Evolutionary conservation across 495 filamentous ascomycete species (phyloP), one percentile per base, ranked within the genome.

Genomic region (Ascodesmis nigricans): DNA sequence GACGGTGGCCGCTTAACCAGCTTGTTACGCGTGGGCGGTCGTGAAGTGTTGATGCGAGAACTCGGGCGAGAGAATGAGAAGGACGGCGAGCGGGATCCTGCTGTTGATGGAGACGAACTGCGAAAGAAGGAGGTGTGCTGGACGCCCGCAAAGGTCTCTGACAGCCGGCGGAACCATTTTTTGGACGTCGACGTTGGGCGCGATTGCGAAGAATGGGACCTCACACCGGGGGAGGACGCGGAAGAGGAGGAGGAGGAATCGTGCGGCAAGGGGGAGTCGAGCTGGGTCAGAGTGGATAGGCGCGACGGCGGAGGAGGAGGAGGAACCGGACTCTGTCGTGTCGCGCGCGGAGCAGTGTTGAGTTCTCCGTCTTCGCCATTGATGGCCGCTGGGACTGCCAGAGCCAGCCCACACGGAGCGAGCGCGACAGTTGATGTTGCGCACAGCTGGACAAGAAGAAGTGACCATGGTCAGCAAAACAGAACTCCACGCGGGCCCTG

Each of bases 1-100:
- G 82, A 77, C 8, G 70, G 62, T 28, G 70, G 61, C 36, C 84
- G 71, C 57, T 93, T 95, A 20, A 93, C 73, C 16, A 93, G 59
- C 56, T 90, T 93, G 55, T 92, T 93, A 10, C 48, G 40, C 21
- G 47, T 52, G 9, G 43, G 43, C 25, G 47, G 47, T 31, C 47
- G 48, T 19, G 47, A n/a, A n/a, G n/a, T n/a, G n/a, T n/a, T n/a
- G n/a, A n/a, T n/a, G n/a, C n/a, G n/a, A n/a, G n/a, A 47, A 32
- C 33, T 47, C 11, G 46, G 29, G 11, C 39, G 46, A 9, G 40
- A 40, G 16, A 35, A 36, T 13, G 48, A 36, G 20, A 33, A 31
- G 17, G 48, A 51, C 14, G 36, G 38, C 13, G 43, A 42, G 8
- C 40, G 50, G 13, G 48, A 50, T n/a, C 36, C 33, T 17, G 33